Evolutionary conservation across 192 early-diverging fungal species (phyloP), one percentile per base, ranked within the genome.

Genomic region (Linnemannia elongata): DNA sequence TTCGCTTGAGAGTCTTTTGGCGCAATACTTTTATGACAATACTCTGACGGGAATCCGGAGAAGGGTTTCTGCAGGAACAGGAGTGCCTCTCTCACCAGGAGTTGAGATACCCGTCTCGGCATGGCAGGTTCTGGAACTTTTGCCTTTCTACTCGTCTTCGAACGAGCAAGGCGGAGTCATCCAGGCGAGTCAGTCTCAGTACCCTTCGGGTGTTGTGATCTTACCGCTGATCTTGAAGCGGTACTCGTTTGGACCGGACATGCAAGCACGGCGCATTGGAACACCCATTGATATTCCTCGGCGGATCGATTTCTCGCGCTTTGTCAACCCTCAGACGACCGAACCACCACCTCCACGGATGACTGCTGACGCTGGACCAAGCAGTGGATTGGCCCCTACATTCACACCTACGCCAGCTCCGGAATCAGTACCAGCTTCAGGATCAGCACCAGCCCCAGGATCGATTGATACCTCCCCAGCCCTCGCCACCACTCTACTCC

Each of bases 151-250:
- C 77, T 93, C 91, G 22, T 92, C 92, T 22, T 89, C 90, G 55
- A 95, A 93, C 89, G 94, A 95, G 78, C 89, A 91, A 77, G 94
- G 93, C 39, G 90, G 89, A 33, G 72, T 76, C 6, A 89, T 89
- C 13, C 75, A 85, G 2, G 89, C 90, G 24, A 71, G 74, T 35
- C 86, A 88, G 18, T 89, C 90, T 1, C 89, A 91, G 63, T 95
- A 93, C 71, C 94, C 93, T 6, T 87, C 88, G 10, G 88, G 89
- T 52, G 89, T 89, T 36, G 79, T 95, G 75, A 92, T 95, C n/a
- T 63, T 95, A 42, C 94, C 94, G 1, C 85, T 95, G 73, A 92
- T 94, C 17, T 63, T 95, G 73, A 95, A 95, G 80, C 89, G 94
- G n/a, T 95, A 95, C 70, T 82, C 82, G 2, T 89, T 89, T 38